Percentiles rank a stretch among this genome's conserved stretches.
Evolutionary conservation across 2,329 filamentous ascomycete species (phyloP).

Genomic region (Coniochaeta hoffmannii): DNA sequence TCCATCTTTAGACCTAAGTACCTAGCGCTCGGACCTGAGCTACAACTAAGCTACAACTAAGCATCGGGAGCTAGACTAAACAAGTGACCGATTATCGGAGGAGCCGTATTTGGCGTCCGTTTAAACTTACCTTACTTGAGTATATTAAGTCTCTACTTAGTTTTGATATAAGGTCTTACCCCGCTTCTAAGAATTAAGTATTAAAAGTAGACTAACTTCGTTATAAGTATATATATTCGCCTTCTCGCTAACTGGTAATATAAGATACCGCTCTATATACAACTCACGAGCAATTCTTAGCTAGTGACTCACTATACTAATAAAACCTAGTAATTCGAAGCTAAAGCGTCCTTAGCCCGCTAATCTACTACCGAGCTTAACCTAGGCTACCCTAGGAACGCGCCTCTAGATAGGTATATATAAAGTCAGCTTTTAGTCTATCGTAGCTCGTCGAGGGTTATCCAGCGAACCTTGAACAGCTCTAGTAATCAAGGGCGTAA

Average conservation of each 20-base stretch:
- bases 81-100: slow-evolving; percentile 1
- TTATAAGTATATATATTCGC: not conserved
- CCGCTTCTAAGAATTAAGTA: not conserved
- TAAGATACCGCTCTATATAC: not conserved
- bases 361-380: not conserved
- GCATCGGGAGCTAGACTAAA: slow-evolving; percentile 1
- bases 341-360: not conserved
- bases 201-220: not conserved
- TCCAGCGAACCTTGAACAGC: not conserved
- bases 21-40: too few species aligned
- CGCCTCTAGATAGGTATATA: not conserved
- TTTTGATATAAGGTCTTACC: not conserved
- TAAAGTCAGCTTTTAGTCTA: not conserved
- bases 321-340: too few species aligned
- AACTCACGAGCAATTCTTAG: not conserved
- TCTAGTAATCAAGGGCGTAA: not conserved
- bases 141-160: not conserved
- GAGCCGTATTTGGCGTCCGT: not conserved
- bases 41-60: not conserved
- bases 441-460: not conserved
- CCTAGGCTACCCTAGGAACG: not conserved
- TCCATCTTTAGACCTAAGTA: slow-evolving; percentile 1
- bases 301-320: not conserved
- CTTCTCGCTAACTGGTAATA: not conserved
- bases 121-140: not conserved